A percentile compares a stretch with the other conserved stretches of the same genome.
phyloP scores from a whole-genome alignment of 441 rosid species.

The Gossypium gossypioides region DNA sequence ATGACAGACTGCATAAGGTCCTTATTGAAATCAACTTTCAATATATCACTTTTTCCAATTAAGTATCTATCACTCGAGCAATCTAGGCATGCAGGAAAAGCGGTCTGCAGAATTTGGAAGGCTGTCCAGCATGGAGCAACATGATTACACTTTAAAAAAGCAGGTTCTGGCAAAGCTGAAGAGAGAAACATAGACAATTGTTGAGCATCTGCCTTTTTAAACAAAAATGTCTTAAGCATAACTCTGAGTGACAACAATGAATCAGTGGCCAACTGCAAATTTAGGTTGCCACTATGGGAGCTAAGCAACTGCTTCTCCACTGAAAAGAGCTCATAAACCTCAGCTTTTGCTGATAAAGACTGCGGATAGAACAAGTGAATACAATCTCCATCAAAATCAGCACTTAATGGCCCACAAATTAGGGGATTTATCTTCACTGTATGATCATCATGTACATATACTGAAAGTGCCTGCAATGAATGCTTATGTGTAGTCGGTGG shows the following conservation, averaged over 20 bases:
- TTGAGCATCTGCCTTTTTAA: slow-evolving; percentile 45
- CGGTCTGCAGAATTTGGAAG: slow-evolving; percentile 59
- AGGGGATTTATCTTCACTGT: slow-evolving; percentile 87
- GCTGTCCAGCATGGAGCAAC: slow-evolving; percentile 58
- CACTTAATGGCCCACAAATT: slow-evolving; percentile 82
- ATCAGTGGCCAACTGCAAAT: slow-evolving; percentile 68
- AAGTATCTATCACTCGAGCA: slow-evolving; percentile 48
- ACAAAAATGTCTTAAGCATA: slow-evolving; percentile 44
- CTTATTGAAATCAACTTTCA: slow-evolving; percentile 36
- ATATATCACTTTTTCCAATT: slow-evolving; percentile 44
- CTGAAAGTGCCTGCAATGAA: slow-evolving; percentile 82
- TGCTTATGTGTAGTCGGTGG: slow-evolving; percentile 96
- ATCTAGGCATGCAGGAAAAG: slow-evolving; percentile 53
- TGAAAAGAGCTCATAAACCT: slow-evolving; percentile 80
- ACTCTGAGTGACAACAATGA: slow-evolving; percentile 58
- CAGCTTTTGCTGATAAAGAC: slow-evolving; percentile 81
- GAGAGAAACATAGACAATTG: slow-evolving; percentile 69
- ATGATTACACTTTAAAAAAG: slow-evolving; percentile 37
- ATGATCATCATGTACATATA: slow-evolving; percentile 84
- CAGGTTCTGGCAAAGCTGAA: slow-evolving; percentile 54
- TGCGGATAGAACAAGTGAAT: slow-evolving; percentile 87
- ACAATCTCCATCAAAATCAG: slow-evolving; percentile 96
- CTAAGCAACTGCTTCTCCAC: slow-evolving; percentile 85
- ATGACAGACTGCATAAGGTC: slow-evolving; percentile 36
- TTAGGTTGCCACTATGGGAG: slow-evolving; percentile 77